Conservation (phyloP, 352 stramenopile species). For the Pythium diclinum region DNA sequence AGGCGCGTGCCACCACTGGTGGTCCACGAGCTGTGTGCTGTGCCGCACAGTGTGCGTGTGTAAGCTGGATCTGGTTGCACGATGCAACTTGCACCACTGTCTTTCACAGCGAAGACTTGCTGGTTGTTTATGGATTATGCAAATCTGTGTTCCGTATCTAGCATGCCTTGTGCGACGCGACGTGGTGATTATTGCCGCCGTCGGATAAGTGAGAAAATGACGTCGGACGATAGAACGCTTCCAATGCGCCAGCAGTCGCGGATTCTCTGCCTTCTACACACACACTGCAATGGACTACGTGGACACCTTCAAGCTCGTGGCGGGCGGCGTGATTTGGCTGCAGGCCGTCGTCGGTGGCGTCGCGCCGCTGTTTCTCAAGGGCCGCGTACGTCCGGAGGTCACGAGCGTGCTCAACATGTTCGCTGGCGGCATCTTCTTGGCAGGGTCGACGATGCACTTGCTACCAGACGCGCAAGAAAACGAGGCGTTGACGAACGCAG, state of each 20-base stretch:
- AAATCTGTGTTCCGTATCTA: not conserved
- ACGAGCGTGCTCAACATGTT: conserved; percentile 81
- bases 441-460: conserved; percentile 74
- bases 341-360: conserved; percentile 54
- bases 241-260: not conserved
- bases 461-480: conserved; percentile 76
- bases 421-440: conserved; percentile 76
- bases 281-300: conserved; percentile 37
- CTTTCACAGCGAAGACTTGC: too few species aligned
- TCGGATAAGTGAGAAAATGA: not conserved
- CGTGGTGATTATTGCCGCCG: not conserved
- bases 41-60: too few species aligned
- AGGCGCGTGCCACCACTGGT: too few species aligned
- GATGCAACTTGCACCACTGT: too few species aligned
- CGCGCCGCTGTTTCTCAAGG: conserved; percentile 46
- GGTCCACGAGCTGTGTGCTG: too few species aligned
- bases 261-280: not conserved
- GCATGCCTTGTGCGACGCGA: not conserved
- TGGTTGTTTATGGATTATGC: not conserved
- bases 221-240: not conserved
- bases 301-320: conserved; percentile 62
- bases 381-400: conserved; percentile 30
- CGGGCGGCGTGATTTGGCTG: conserved; percentile 53
- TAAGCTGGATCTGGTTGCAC: too few species aligned
- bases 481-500: conserved; percentile 41